phyloP scores from a whole-genome alignment of 1,139 yeast species.

The Sugiyamaella novakii region DNA sequence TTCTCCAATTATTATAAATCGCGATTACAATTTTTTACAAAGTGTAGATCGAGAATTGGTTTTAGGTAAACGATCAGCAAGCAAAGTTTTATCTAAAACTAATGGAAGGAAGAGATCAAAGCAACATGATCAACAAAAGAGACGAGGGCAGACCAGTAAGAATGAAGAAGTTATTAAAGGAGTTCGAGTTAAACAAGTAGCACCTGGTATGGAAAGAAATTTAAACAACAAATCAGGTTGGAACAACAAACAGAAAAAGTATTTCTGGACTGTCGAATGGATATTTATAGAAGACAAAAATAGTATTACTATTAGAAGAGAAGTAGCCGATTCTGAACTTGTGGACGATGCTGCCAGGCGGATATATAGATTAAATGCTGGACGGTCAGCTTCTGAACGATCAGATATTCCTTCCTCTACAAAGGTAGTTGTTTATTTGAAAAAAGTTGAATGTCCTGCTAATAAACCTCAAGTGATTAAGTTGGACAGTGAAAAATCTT shows the following conservation, averaged over 20 bases:
- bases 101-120: conserved; percentile 8
- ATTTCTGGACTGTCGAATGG: conserved; percentile 85
- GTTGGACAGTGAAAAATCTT: conserved; percentile 29
- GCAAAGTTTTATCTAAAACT: conserved; percentile 32
- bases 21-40: conserved; percentile 81
- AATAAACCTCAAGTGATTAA: conserved; percentile 27
- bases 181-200: conserved; percentile 55
- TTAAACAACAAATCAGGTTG: conserved; percentile 68
- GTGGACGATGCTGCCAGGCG: conserved; percentile 17
- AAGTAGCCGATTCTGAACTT: conserved; percentile 19
- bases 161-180: conserved; percentile 44
- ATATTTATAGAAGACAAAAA: conserved; percentile 39
- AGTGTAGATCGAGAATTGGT: conserved; percentile 61
- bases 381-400: not conserved
- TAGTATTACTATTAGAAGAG: not conserved
- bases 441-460: conserved; percentile 30
- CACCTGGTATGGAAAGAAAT: conserved; percentile 77
- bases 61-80: conserved; percentile 32
- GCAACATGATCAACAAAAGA: conserved; percentile 14
- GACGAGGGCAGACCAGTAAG: conserved; percentile 14
- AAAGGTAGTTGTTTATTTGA: conserved; percentile 24
- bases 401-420: not conserved
- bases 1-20: conserved; percentile 54
- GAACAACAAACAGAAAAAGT: conserved; percentile 63
- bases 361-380: not conserved